A percentile compares a stretch with the other conserved stretches of the same genome.
Conservation (phyloP, 164 flowering plant genomes). For the Akebia trifoliata region DNA sequence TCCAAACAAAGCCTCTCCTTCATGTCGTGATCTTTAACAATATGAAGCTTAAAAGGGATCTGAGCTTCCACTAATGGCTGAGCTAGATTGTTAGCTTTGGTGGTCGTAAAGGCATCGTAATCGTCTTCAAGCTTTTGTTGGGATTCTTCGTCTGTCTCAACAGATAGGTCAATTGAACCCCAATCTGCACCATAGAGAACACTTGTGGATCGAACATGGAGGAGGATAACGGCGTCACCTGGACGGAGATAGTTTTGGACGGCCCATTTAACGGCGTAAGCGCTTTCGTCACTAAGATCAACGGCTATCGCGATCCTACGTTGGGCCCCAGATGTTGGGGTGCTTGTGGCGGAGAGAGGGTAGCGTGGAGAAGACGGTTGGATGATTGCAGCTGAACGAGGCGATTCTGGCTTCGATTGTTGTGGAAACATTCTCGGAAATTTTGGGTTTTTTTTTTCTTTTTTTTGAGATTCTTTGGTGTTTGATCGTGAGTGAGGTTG, state of each 20-base stretch:
- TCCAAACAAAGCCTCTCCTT: too few relatives aligned
- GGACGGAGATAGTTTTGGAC: conserved; percentile 77
- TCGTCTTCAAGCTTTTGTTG: too few relatives aligned
- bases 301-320: conserved; percentile 73
- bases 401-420: conserved; percentile 5
- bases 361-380: conserved; percentile 47
- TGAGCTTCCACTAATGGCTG: conserved; percentile 51
- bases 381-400: conserved; percentile 9
- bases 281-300: conserved; percentile 76
- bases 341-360: conserved; percentile 16
- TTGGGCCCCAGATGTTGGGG: conserved; percentile 30
- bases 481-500: too few relatives aligned
- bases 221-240: conserved; percentile 65
- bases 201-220: conserved; percentile 71
- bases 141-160: conserved; percentile 30
- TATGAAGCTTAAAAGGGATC: conserved; percentile 64
- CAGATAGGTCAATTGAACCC: conserved; percentile 47
- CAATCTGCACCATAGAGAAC: conserved; percentile 82
- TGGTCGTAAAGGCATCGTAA: conserved; percentile 48
- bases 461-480: too few relatives aligned
- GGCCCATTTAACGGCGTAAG: conserved; percentile 74
- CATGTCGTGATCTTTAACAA: conserved; percentile 86
- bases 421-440: conserved; percentile 7
- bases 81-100: conserved; percentile 46
- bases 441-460: background rate